phyloP scores from a whole-genome alignment of 306 rosid species.

The Datisca glomerata region DNA sequence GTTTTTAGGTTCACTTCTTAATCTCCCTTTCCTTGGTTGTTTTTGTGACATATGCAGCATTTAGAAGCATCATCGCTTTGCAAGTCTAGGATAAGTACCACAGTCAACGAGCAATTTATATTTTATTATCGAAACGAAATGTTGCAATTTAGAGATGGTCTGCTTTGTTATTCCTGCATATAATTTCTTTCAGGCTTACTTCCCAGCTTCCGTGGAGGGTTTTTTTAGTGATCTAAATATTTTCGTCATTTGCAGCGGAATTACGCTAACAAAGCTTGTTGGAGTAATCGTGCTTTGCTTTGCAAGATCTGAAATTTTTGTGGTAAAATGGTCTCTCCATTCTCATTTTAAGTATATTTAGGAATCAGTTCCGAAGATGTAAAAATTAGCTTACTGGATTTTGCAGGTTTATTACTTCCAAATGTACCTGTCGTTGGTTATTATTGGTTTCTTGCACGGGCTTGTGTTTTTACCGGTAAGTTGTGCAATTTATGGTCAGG shows the following conservation, averaged over 20 bases:
- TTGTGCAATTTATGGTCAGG: too few species aligned
- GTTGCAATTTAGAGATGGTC: too few species aligned
- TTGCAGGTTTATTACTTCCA: constrained; percentile 92
- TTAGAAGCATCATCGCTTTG: constrained; percentile 1
- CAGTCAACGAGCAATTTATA: too few species aligned
- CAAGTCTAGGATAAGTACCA: too few species aligned
- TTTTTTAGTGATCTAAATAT: neutral
- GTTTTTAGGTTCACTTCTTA: constrained; percentile 67
- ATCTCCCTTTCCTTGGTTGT: constrained; percentile 13
- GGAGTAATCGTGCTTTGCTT: constrained; percentile 89
- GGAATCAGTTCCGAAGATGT: neutral
- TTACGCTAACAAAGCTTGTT: constrained; percentile 85
- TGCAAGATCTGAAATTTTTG: constrained; percentile 87
- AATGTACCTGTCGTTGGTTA: constrained; percentile 90
- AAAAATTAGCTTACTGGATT: constrained; percentile 16
- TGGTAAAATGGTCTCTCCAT: constrained; percentile 40
- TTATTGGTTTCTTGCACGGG: constrained; percentile 93
- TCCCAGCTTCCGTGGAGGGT: neutral
- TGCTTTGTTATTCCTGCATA: too few species aligned
- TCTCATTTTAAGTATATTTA: neutral
- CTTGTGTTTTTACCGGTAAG: constrained; percentile 93
- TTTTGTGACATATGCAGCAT: constrained; percentile 5
- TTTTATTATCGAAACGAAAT: too few species aligned
- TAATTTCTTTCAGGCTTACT: too few species aligned
- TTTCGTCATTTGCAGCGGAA: constrained; percentile 54